phyloP scores from a whole-genome alignment of 768 basidiomycete species.

The Suillus decipiens region DNA sequence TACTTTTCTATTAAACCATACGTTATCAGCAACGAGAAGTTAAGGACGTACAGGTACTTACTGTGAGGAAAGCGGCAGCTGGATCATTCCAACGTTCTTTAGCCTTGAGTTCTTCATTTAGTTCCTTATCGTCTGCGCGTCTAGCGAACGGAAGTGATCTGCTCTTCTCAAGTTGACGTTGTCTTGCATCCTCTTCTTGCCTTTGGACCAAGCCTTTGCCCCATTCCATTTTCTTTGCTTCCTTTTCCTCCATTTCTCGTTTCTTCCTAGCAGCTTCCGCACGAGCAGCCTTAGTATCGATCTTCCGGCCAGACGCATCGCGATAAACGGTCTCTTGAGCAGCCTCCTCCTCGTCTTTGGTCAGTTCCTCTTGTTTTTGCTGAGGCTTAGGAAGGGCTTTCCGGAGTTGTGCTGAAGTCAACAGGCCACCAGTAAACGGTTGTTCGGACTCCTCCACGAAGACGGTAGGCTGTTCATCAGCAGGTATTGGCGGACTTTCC shows the following conservation, averaged over 20 bases:
- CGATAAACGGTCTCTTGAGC: constrained; percentile 94
- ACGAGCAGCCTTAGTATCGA: constrained; percentile 82
- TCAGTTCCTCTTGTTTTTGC: constrained; percentile 39
- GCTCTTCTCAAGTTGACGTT: constrained; percentile 67
- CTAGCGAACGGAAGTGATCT: constrained; percentile 69
- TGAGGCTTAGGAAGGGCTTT: constrained; percentile 53
- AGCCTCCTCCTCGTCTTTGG: constrained; percentile 48
- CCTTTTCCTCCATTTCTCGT: constrained; percentile 80
- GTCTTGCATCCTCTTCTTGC: constrained; percentile 72
- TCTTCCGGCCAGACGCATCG: constrained; percentile 83
- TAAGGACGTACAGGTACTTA: constrained; percentile 37
- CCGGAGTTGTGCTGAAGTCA: constrained; percentile 75
- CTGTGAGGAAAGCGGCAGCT: constrained; percentile 92
- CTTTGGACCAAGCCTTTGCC: constrained; percentile 93
- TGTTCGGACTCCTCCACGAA: constrained; percentile 48
- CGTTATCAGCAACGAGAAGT: constrained; percentile 2
- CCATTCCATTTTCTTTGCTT: constrained; percentile 96
- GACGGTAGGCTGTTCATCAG: constrained; percentile 69
- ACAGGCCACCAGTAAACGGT: constrained; percentile 72
- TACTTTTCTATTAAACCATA: constrained; percentile 60
- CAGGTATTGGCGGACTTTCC: constrained; percentile 52
- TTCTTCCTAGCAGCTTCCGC: constrained; percentile 85
- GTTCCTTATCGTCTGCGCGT: constrained; percentile 75
- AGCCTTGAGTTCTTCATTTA: constrained; percentile 84
- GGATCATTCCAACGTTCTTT: constrained; percentile 95